Base-by-base conservation (phyloP, 345 rosid genomes). In the Moringa oleifera region DNA sequence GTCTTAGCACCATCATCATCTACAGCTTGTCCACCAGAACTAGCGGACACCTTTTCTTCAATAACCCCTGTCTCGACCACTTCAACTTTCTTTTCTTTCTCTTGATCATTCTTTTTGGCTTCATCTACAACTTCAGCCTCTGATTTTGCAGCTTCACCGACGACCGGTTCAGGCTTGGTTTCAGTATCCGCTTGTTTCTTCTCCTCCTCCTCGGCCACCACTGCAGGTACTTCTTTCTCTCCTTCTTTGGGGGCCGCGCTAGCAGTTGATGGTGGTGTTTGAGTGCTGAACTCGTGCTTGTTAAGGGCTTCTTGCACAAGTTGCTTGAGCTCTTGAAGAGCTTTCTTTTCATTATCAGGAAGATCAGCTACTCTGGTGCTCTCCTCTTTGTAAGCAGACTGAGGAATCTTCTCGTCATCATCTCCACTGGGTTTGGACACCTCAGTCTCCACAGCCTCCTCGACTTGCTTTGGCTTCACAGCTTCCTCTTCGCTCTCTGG, bases 301-400 rank as follows among this genome's bases (percentile, higher is more conserved):
- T 72, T 45, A 20, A 76, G 74, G 13, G 72, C 80, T 65, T 76
- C 66, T 41, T 55, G 70, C 22, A 77, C 73, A 4, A 70, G 53
- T 23, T 58, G 56, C 63, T 73, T 73, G 21, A 76, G 33, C 36
- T 76, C 74, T 23, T 58, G 55, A 25, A 76, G 50, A 0, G 74
- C 71, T 63, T 65, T 76, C 74, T 66, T 72, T 41, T 76, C 77
- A 20, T 25, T 41, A 24, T 65, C 74, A 0, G 53, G 51, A 62
- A 76, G 77, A 58, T 76, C 71, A 59, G 72, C 25, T 53, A 69
- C 60, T 53, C 57, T 68, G 11, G 63, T 68, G 52, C 63, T 76
- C 59, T 76, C 77, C 50, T 72, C 77, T 64, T 72, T 36, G 10
- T 68, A 68, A 65, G 65, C 57, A 70, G 62, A 36, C 7, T 22